Percentiles rank a stretch among this genome's conserved stretches.
Evolutionary conservation across 192 early-diverging fungal species (phyloP).

Genomic region (Coemansia aciculifera): DNA sequence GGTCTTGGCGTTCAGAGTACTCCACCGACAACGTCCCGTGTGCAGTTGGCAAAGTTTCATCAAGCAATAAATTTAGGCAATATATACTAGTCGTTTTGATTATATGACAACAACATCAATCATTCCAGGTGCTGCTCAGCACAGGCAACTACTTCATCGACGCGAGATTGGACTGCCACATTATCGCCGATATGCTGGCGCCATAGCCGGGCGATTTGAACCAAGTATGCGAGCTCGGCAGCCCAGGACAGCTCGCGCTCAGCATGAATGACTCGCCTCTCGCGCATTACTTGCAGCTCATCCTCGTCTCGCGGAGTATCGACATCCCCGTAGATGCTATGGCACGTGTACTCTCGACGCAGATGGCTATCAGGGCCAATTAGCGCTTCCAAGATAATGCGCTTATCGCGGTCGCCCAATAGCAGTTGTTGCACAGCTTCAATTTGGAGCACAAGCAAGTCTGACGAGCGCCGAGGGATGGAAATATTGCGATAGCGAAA

Average conservation of each 20-base stretch:
- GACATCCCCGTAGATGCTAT: not conserved
- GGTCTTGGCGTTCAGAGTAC: not conserved
- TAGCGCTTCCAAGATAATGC: slow-evolving; percentile 33
- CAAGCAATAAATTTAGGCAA: not conserved
- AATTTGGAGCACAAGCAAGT: slow-evolving; percentile 22
- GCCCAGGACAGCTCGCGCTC: slow-evolving; percentile 43
- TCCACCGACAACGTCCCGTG: not conserved
- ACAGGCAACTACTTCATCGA: not conserved
- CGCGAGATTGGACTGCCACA: not conserved
- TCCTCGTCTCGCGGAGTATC: slow-evolving; percentile 13
- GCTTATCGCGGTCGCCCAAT: slow-evolving; percentile 28
- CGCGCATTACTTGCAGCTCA: slow-evolving; percentile 35
- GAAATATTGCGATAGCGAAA: slow-evolving; percentile 41
- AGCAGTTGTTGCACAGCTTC: slow-evolving; percentile 17
- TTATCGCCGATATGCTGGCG: not conserved
- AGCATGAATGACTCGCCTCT: slow-evolving; percentile 29
- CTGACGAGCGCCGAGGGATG: slow-evolving; percentile 15
- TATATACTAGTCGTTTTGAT: not conserved
- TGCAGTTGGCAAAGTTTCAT: not conserved
- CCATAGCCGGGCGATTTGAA: slow-evolving; percentile 23
- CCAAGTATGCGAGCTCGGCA: slow-evolving; percentile 21
- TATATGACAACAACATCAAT: not conserved
- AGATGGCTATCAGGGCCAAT: slow-evolving; percentile 12
- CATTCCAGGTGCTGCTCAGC: not conserved
- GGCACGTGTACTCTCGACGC: not conserved